These are phyloP conservation scores for Beta corolliflora DNA, from an alignment of 179 eudicot species.

Conservation along the genomic window DNA sequence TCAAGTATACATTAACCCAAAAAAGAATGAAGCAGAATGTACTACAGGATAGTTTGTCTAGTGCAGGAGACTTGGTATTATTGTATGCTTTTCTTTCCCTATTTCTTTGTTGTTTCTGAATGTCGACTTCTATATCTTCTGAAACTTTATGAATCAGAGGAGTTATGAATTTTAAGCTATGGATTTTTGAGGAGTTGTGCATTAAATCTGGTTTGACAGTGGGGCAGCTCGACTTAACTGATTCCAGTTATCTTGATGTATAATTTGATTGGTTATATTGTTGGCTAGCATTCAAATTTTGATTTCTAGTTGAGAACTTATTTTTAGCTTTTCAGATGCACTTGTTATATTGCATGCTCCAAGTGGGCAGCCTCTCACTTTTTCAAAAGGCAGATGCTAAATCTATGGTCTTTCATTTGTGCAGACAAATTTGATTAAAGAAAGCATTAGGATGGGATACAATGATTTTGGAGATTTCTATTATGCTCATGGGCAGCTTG, in stretches of 20 bases:
- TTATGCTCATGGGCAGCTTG: slow-evolving; percentile 84
- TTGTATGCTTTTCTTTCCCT: background rate
- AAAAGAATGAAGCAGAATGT: background rate
- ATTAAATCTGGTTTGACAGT: background rate
- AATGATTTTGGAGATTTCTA: slow-evolving; percentile 93
- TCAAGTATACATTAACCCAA: background rate
- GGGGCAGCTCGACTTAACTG: background rate
- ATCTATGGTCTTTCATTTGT: slow-evolving; percentile 13
- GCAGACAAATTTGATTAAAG: slow-evolving; percentile 97
- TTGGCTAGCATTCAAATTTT: background rate
- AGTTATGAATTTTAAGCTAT: background rate
- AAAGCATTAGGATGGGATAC: slow-evolving; percentile 98
- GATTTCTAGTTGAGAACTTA: background rate
- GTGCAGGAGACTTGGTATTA: background rate
- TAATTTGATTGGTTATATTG: background rate
- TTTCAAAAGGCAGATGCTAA: background rate
- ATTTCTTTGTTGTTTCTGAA: background rate
- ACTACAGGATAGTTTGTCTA: background rate
- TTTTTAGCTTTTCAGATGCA: background rate
- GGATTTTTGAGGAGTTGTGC: background rate
- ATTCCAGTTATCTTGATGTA: background rate
- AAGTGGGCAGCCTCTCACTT: background rate
- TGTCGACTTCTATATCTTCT: background rate
- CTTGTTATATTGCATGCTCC: background rate
- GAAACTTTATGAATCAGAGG: background rate